Base-by-base conservation (phyloP, 139 green algal genomes). In the Chlorella sp. region DNA sequence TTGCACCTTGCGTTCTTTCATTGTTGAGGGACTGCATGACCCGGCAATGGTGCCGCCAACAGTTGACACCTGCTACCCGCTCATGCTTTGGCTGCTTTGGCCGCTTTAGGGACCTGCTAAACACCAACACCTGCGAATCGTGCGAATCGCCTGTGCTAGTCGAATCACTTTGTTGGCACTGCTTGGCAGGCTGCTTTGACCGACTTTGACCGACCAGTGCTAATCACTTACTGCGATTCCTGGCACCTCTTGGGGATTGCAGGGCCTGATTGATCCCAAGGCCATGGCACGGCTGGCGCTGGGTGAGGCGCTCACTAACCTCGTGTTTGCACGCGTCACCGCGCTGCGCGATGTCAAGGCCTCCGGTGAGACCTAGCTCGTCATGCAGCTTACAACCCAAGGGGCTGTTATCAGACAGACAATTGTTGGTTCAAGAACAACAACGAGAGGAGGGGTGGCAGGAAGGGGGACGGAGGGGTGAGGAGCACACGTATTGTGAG, bases 221-320 rank as follows among this genome's bases (percentile, higher is more conserved):
- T n/a, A n/a, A n/a, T n/a, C n/a, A n/a, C n/a, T n/a, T 82, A 11
- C 71, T 28, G 73, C 73, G 26, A 22, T 28, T 48, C n/a, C n/a
- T 42, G 19, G 42, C 75, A 0, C 75, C 36, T 48, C n/a, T 7
- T 42, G 53, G 15, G 32, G 22, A 5, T 61, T 99, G 77, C 99
- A 99, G 95, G 98, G 98, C 28, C 93, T 99, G 61, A 93, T 99
- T 37, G 85, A 98, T 92, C 96, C 97, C 24, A 86, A 89, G 3
- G 97, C 97, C 64, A 99, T 99, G 98, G 97, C 98, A 22, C 95
- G 98, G 53, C 92, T 99, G 81, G 93, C 96, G 2, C 93, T 99
- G 57, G 98, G 95, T 21, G 98, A 99, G 95, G 94, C 98, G 1
- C 91, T 99, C 5, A 99, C 97, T 81, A 99, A 99, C 95, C 94